Evolutionary conservation across 23 red algal genomes (phyloP).

Genomic region (Gracilaria gracilis): DNA sequence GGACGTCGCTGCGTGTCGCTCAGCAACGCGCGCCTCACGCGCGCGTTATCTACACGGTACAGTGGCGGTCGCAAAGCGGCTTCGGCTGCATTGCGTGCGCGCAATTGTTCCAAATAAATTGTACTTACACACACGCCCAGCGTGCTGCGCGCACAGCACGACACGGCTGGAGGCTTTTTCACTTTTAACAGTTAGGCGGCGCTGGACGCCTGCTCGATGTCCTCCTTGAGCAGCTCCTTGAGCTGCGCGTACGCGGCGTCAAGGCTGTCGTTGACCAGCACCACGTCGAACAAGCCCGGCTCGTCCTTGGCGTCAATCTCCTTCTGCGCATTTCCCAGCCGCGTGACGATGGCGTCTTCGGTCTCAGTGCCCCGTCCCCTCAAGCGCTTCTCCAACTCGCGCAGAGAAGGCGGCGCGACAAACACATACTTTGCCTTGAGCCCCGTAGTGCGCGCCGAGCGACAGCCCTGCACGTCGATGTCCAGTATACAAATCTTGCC

Average conservation of each 20-base stretch:
- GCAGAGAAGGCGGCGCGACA: slow-evolving; percentile 82
- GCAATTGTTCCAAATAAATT: slow-evolving; percentile 20
- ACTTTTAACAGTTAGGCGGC: slow-evolving; percentile 3
- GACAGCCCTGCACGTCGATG: slow-evolving; percentile 99
- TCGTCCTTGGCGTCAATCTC: slow-evolving; percentile 90
- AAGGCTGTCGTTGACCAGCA: slow-evolving; percentile 88
- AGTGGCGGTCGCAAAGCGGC: background rate
- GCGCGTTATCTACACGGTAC: background rate
- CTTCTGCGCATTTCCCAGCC: slow-evolving; percentile 73
- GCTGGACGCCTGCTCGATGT: slow-evolving; percentile 49
- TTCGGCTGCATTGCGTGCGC: slow-evolving; percentile 27
- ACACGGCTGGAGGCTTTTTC: too few species aligned
- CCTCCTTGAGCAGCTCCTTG: slow-evolving; percentile 50
- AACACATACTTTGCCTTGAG: slow-evolving; percentile 91
- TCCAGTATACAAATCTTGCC: slow-evolving; percentile 91
- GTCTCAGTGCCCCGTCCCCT: slow-evolving; percentile 88
- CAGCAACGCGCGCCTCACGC: too few species aligned
- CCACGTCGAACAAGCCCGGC: slow-evolving; percentile 83
- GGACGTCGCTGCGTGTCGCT: too few species aligned
- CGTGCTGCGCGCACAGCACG: too few species aligned
- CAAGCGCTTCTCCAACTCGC: slow-evolving; percentile 85
- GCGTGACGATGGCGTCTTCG: slow-evolving; percentile 70
- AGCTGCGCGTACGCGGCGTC: slow-evolving; percentile 78
- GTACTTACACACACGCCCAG: too few species aligned
- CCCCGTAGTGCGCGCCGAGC: slow-evolving; percentile 67